phyloP scores from a whole-genome alignment of 2,329 filamentous ascomycete species.

The Parafenestella ontariensis region DNA sequence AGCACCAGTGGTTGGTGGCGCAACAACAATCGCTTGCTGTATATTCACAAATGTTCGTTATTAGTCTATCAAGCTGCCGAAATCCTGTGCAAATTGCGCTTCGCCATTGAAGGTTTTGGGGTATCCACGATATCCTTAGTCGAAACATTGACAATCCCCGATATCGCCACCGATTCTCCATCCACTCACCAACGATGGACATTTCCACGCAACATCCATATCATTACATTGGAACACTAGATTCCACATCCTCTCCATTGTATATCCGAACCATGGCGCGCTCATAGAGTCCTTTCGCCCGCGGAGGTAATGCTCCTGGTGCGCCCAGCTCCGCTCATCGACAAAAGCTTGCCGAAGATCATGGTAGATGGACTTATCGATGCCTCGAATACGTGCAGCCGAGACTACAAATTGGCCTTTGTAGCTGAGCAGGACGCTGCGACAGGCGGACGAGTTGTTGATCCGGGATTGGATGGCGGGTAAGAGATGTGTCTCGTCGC shows the following conservation, averaged over 20 bases:
- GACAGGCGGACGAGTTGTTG: constrained; percentile 32
- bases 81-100: not conserved
- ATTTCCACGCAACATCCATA: constrained; percentile 37
- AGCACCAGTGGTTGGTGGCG: not conserved
- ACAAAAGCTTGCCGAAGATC: constrained; percentile 34
- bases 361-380: constrained; percentile 45
- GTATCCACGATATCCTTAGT: constrained; percentile 14
- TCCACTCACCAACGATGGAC: constrained; percentile 35
- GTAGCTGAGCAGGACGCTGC: constrained; percentile 52
- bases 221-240: constrained; percentile 38
- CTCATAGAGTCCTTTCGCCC: constrained; percentile 34
- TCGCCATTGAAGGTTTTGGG: not conserved
- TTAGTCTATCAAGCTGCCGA: not conserved
- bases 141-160: constrained; percentile 40
- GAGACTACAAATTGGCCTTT: constrained; percentile 59
- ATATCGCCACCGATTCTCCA: constrained; percentile 31
- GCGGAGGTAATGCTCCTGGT: constrained; percentile 28
- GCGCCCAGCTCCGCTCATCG: constrained; percentile 38
- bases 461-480: constrained; percentile 44
- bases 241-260: constrained; percentile 40
- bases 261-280: constrained; percentile 36
- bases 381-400: constrained; percentile 51
- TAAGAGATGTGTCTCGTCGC: constrained; percentile 49
- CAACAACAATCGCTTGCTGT: not conserved
- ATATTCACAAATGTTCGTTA: not conserved